Evolutionary conservation across 306 rosid genomes (phyloP).

Genomic region (Prosopis cineraria): DNA sequence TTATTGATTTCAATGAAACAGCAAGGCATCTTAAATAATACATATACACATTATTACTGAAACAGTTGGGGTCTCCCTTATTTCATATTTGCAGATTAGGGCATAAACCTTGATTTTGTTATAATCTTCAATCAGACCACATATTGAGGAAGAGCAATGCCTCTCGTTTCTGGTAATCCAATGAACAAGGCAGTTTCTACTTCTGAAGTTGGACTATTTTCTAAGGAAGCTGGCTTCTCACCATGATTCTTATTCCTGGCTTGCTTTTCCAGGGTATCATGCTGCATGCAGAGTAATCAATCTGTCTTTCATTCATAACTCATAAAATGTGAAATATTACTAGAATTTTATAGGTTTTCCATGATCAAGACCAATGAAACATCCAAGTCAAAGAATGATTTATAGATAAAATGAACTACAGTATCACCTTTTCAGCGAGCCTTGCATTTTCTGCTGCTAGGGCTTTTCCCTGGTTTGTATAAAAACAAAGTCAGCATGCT

Average conservation of each 20-base stretch:
- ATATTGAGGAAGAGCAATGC: slow-evolving; percentile 12
- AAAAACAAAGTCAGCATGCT: slow-evolving; percentile 20
- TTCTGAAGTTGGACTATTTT: slow-evolving; percentile 65
- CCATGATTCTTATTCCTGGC: slow-evolving; percentile 24
- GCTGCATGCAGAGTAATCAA: slow-evolving; percentile 37
- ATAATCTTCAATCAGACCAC: slow-evolving; percentile 21
- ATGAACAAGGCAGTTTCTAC: slow-evolving; percentile 85
- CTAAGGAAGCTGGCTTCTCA: slow-evolving; percentile 38
- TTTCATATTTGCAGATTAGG: slow-evolving; percentile 22
- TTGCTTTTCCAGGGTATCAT: slow-evolving; percentile 25
- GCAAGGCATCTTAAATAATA: not conserved
- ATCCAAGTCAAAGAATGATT: not conserved
- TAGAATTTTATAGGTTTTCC: not conserved
- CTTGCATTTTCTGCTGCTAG: slow-evolving; percentile 64
- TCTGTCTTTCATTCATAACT: not conserved
- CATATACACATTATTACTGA: not conserved
- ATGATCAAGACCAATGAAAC: not conserved
- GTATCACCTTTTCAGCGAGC: slow-evolving; percentile 66
- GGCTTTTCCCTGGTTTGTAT: slow-evolving; percentile 57
- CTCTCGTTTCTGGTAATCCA: slow-evolving; percentile 64
- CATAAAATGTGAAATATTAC: not conserved
- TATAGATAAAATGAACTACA: not conserved
- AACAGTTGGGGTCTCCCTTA: slow-evolving; percentile 28
- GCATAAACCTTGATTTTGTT: slow-evolving; percentile 2
- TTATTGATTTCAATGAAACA: not conserved